Evolutionary conservation across 2,329 filamentous ascomycete species (phyloP), one percentile per base, ranked within the genome.

Genomic region (Chaetomiaceae sp.): DNA sequence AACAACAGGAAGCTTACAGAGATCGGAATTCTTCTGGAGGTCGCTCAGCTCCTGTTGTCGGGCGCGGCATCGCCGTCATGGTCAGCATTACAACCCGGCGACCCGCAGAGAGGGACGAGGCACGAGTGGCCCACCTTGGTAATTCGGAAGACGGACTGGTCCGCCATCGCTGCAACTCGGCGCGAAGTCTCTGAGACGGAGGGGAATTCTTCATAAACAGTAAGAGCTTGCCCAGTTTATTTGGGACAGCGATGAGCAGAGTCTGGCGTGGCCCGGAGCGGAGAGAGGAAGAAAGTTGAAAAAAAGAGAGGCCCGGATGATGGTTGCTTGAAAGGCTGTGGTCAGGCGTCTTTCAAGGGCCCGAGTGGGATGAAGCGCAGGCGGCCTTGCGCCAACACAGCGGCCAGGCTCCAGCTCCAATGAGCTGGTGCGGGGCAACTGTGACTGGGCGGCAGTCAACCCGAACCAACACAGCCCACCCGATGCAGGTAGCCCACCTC

Each of bases 131-230:
- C 60, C 74, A 89, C 86, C 74, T 89, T 87, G 57, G 87, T 87
- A 69, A 95, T 92, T 58, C 89, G 86, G 60, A 95, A 84, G 62
- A 95, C 88, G 53, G 87, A 89, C 69, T 95, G 89, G 69, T 93
- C 89, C 55, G 85, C 82, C 85, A 89, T 89, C 62, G 56, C 66
- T 63, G 60, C 56, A 44, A 52, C 51, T 57, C 53, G 37, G 50
- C 51, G 43, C 47, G 40, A 37, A 27, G 3, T 41, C 5, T 17
- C 23, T 20, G 25, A 43, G 16, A 35, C 16, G 34, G 21, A 16
- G 12, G 14, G 23, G 9, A 19, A 17, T 23, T 16, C 31, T 34
- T 53, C 52, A 54, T 57, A 42, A 2, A 34, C 37, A 8, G 27
- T n/a, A 35, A n/a, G 10, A 34, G 35, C 10, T 38, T n/a, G n/a